A percentile compares a stretch with the other conserved stretches of the same genome.
Conservation (phyloP, 306 rosid species). For the Pterocarpus santalinus region DNA sequence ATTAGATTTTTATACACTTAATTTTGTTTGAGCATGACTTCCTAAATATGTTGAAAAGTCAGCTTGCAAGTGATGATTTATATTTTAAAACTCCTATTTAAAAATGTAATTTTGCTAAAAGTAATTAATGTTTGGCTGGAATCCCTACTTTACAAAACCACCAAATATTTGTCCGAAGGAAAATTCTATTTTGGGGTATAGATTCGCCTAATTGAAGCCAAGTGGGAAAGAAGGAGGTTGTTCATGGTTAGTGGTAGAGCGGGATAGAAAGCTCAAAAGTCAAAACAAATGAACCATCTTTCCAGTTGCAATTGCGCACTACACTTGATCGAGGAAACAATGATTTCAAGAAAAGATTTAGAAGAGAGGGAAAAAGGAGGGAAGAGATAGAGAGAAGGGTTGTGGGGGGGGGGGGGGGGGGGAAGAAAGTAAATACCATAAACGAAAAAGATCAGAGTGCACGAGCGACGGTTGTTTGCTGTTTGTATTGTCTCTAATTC, state of each 20-base stretch:
- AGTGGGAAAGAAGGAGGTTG: constrained; percentile 34
- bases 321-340: neutral
- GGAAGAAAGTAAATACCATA: neutral
- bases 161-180: too few species aligned
- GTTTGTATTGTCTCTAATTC: constrained; percentile 1
- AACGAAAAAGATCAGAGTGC: neutral
- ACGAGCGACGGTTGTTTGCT: constrained; percentile 9
- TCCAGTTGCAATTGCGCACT: neutral
- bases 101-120: too few species aligned
- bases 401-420: too few species aligned
- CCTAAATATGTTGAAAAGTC: too few species aligned
- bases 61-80: too few species aligned
- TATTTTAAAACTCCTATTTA: too few species aligned
- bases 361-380: too few species aligned
- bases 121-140: too few species aligned
- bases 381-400: too few species aligned
- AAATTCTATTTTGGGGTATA: constrained; percentile 30
- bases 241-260: constrained; percentile 40
- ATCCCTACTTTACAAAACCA: too few species aligned
- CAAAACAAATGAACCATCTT: constrained; percentile 10
- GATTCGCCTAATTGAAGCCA: constrained; percentile 42
- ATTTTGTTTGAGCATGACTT: too few species aligned
- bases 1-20: too few species aligned
- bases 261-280: constrained; percentile 16
- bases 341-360: neutral